Evolutionary conservation across 352 stramenopile species (phyloP), one percentile per base, ranked within the genome.

Genomic region (Globisporangium lucens): DNA sequence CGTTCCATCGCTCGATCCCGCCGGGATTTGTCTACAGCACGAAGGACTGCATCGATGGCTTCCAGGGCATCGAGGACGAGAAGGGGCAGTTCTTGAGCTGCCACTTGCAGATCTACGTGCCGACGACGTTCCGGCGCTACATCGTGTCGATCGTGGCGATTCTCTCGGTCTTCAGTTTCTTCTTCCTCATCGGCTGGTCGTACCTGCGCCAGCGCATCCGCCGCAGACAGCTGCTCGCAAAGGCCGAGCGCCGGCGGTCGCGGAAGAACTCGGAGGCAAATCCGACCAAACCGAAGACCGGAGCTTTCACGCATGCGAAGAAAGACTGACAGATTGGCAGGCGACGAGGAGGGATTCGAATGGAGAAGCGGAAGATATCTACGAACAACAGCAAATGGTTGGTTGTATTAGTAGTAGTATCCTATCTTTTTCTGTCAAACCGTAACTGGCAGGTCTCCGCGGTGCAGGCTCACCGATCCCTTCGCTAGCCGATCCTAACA

Each of bases 41-140:
- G 6, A 77, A 80, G 24, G 73, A 89, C 64, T 99, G 97, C 65
- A 82, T 83, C 6, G 91, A 95, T 62, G 97, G 97, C 2, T 99
- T 97, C 69, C 91, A 99, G 72, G 97, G 96, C 4, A 75, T 97
- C 41, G 83, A 97, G 51, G 91, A 99, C 66, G 77, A 72, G 10
- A 61, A 96, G 24, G 95, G 97, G 22, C 74, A 87, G 27, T 98
- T 98, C 67, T 68, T 84, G 29, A 98, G 83, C 56, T 99, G 97
- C 70, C 97, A 99, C 76, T 69, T 99, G 33, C 85, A 89, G 69
- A 98, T 99, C 61, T 98, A 98, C 74, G 87, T 96, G 61, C 97
- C 97, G 4, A 92, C 81, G 3, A 66, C 72, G 10, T 96, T 89
- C 66, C 87, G 97, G 41, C 72, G 88, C 5, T 93, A 97, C 69